A percentile compares a stretch with the other conserved stretches of the same genome.
phyloP scores from a whole-genome alignment of 2,329 filamentous ascomycete genomes.

The Cordyceps militaris region DNA sequence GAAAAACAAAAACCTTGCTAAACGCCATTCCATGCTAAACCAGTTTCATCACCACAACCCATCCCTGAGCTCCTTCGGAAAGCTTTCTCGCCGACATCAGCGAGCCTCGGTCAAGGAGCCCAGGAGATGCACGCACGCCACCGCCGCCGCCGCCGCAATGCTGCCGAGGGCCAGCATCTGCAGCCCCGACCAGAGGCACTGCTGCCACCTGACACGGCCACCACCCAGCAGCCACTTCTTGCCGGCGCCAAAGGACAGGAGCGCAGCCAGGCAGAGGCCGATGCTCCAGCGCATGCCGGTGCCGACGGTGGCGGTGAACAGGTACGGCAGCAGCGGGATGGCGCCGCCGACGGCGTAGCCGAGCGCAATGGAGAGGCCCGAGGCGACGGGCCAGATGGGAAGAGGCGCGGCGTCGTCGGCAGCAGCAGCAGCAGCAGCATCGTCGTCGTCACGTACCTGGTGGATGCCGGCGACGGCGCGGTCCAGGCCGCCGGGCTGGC shows the following conservation, averaged over 20 bases:
- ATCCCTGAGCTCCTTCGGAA: not conserved
- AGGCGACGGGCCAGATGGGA: slow-evolving; percentile 33
- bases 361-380: slow-evolving; percentile 51
- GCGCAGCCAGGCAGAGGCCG: slow-evolving; percentile 43
- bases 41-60: not conserved
- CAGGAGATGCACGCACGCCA: slow-evolving; percentile 24
- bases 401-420: slow-evolving; percentile 12
- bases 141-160: slow-evolving; percentile 26
- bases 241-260: slow-evolving; percentile 50
- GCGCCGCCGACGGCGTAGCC: slow-evolving; percentile 58
- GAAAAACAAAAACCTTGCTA: not conserved
- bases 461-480: slow-evolving; percentile 18
- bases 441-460: slow-evolving; percentile 14
- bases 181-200: slow-evolving; percentile 24
- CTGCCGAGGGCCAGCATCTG: slow-evolving; percentile 30
- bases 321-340: slow-evolving; percentile 56
- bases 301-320: slow-evolving; percentile 38
- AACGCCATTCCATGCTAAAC: not conserved
- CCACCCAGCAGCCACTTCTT: slow-evolving; percentile 39
- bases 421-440: not conserved
- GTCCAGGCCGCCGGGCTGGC: slow-evolving; percentile 25
- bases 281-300: slow-evolving; percentile 46
- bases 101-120: slow-evolving; percentile 12
- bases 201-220: slow-evolving; percentile 9
- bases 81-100: not conserved